These are phyloP conservation scores for Phytophthora hybrid DNA, from an alignment of 352 stramenopile genomes.

Conservation along the genomic window DNA sequence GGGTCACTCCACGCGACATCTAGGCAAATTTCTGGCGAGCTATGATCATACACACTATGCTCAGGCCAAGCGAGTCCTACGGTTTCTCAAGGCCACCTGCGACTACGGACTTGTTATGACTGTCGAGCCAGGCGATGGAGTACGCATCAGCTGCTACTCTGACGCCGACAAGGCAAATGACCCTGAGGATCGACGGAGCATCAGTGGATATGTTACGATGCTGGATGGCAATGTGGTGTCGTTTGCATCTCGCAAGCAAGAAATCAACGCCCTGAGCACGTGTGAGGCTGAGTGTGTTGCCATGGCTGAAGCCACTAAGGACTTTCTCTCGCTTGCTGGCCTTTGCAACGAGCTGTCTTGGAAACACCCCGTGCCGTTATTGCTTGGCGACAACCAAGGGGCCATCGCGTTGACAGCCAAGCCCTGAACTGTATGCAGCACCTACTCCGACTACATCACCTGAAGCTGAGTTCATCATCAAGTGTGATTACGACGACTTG, in stretches of 20 bases:
- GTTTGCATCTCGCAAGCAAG: conserved; percentile 39
- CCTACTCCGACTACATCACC: not conserved
- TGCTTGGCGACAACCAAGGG: conserved; percentile 20
- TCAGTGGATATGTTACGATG: conserved; percentile 36
- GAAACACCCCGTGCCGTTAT: conserved; percentile 9
- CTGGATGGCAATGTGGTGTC: conserved; percentile 31
- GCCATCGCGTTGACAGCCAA: conserved; percentile 4
- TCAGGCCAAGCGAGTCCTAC: conserved; percentile 19
- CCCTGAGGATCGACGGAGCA: conserved; percentile 15
- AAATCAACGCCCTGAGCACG: conserved; percentile 34
- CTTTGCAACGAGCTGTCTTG: conserved; percentile 19
- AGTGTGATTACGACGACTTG: not conserved
- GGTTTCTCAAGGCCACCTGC: conserved; percentile 14
- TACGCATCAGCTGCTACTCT: conserved; percentile 17
- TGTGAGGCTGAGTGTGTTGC: conserved; percentile 42
- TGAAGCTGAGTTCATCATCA: not conserved
- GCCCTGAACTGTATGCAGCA: not conserved
- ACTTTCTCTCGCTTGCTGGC: conserved; percentile 27
- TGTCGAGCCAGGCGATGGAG: not conserved
- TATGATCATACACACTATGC: conserved; percentile 18
- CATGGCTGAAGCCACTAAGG: conserved; percentile 34
- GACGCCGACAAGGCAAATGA: conserved; percentile 42
- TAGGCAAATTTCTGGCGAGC: conserved; percentile 9
- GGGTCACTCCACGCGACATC: conserved; percentile 16
- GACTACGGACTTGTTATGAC: conserved; percentile 27